Percentiles rank a stretch among this genome's conserved stretches.
Conservation (phyloP, 1,139 yeast species). For the Candida dubliniensis region DNA sequence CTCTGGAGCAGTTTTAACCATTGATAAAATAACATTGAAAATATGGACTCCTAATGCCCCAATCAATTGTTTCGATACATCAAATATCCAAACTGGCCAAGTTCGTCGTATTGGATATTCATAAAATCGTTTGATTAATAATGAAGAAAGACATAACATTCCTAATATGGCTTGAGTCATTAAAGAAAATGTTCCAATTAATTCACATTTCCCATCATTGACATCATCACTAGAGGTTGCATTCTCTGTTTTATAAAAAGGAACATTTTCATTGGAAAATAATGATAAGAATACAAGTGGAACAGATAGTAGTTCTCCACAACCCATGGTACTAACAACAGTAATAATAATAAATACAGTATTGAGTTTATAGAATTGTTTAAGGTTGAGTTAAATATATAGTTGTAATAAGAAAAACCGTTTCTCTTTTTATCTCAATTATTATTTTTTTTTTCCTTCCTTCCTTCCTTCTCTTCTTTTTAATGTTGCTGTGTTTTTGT, state of each 20-base stretch:
- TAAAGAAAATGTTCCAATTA: conserved; percentile 71
- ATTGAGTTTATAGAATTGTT: no score
- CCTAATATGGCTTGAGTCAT: conserved; percentile 71
- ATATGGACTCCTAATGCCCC: conserved; percentile 87
- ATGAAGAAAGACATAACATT: conserved; percentile 66
- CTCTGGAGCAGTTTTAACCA: conserved; percentile 40
- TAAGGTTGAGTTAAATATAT: no score
- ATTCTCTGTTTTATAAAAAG: background rate
- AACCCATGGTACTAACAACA: conserved; percentile 6
- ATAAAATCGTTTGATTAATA: conserved; percentile 71
- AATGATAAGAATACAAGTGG: conserved; percentile 9
- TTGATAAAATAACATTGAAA: conserved; percentile 71
- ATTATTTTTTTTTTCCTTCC: background rate
- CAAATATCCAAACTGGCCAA: conserved; percentile 86
- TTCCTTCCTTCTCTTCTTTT: background rate
- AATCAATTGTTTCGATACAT: conserved; percentile 82
- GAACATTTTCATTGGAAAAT: background rate
- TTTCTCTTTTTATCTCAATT: background rate
- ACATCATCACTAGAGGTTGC: conserved; percentile 9
- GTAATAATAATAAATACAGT: no score
- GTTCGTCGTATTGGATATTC: conserved; percentile 82
- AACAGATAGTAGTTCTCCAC: conserved; percentile 6
- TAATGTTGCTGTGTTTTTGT: background rate
- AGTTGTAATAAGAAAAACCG: no score
- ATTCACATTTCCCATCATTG: conserved; percentile 50